These are phyloP conservation scores for Saturnispora zaruensis DNA, from an alignment of 805 yeast species.

Conservation along the genomic window DNA sequence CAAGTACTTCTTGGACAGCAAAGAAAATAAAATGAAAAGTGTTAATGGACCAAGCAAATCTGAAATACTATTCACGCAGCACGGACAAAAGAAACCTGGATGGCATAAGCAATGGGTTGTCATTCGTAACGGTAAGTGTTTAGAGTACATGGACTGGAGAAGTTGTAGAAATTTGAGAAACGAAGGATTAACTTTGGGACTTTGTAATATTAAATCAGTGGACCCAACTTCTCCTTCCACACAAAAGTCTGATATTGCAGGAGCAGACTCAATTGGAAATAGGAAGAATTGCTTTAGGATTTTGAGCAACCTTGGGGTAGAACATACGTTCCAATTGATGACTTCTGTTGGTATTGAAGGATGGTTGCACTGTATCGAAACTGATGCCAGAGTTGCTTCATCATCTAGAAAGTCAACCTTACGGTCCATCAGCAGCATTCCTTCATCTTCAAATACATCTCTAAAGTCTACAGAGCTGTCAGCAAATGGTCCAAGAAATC, in stretches of 20 bases:
- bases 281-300: constrained; percentile 64
- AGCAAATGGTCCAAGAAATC: constrained; percentile 13
- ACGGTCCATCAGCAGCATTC: not conserved
- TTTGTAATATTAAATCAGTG: constrained; percentile 51
- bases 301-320: constrained; percentile 55
- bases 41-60: constrained; percentile 17
- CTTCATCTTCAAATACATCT: constrained; percentile 2
- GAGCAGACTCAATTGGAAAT: constrained; percentile 28
- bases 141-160: constrained; percentile 76
- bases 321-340: constrained; percentile 68
- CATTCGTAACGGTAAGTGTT: constrained; percentile 54
- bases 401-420: not conserved
- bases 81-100: constrained; percentile 53
- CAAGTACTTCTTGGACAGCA: not conserved
- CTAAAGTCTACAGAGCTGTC: not conserved
- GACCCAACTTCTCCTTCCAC: constrained; percentile 22
- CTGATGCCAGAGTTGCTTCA: constrained; percentile 1
- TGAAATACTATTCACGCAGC: constrained; percentile 49
- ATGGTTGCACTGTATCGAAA: constrained; percentile 49
- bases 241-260: constrained; percentile 31
- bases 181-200: constrained; percentile 61
- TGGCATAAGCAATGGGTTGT: constrained; percentile 93
- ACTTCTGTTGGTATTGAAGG: constrained; percentile 54
- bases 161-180: constrained; percentile 52
- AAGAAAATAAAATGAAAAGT: constrained; percentile 2